Evolutionary conservation across 768 basidiomycete genomes (phyloP).

Genomic region (Myochromella boudieri): DNA sequence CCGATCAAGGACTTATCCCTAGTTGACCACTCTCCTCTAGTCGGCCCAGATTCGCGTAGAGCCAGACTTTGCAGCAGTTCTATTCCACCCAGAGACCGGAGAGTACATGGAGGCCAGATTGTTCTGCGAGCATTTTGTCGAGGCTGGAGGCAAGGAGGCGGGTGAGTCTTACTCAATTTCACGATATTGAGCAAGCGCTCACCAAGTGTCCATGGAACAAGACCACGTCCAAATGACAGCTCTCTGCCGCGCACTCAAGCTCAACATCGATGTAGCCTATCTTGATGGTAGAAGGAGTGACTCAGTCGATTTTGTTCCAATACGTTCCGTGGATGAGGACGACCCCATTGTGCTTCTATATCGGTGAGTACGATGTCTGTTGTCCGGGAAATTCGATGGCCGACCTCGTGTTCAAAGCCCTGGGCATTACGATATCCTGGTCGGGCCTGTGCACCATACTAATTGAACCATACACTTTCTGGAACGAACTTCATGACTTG

Average conservation of each 20-base stretch:
- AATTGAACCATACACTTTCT: no score
- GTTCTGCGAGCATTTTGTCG: slow-evolving; percentile 80
- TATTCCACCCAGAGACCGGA: slow-evolving; percentile 73
- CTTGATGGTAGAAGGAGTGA: slow-evolving; percentile 59
- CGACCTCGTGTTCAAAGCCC: slow-evolving; percentile 46
- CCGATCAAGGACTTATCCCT: not conserved
- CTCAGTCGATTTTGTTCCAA: slow-evolving; percentile 52
- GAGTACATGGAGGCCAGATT: slow-evolving; percentile 53
- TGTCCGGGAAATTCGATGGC: no score
- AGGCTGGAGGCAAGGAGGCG: slow-evolving; percentile 75
- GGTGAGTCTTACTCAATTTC: slow-evolving; percentile 39
- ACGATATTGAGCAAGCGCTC: not conserved
- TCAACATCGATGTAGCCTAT: slow-evolving; percentile 77
- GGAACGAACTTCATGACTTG: no score
- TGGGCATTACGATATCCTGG: slow-evolving; percentile 84
- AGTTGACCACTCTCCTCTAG: slow-evolving; percentile 15
- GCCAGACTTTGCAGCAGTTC: slow-evolving; percentile 64
- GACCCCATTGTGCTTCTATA: slow-evolving; percentile 72
- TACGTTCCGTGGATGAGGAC: slow-evolving; percentile 49
- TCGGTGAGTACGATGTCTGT: slow-evolving; percentile 63
- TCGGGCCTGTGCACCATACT: no score
- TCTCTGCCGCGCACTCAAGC: slow-evolving; percentile 61
- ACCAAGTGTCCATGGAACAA: slow-evolving; percentile 17
- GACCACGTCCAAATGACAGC: slow-evolving; percentile 86
- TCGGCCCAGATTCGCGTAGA: slow-evolving; percentile 78